Percentiles rank a stretch among this genome's conserved stretches.
phyloP scores from a whole-genome alignment of 192 early-diverging fungal genomes.

The Coemansia sp. region DNA sequence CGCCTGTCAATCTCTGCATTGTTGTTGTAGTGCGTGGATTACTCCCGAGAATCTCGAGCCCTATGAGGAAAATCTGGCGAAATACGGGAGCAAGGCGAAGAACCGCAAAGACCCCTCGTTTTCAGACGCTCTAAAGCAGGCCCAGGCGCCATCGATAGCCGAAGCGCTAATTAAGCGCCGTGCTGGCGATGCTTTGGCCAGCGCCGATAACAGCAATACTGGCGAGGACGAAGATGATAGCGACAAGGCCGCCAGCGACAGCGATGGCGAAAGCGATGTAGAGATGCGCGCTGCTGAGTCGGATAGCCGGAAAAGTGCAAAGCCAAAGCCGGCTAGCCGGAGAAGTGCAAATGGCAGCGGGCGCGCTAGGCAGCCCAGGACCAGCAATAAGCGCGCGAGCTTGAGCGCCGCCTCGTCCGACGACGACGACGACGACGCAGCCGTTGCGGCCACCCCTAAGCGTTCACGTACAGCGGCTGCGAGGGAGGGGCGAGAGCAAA shows the following conservation, averaged over 20 bases:
- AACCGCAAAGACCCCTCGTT: constrained; percentile 51
- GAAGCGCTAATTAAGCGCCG: constrained; percentile 43
- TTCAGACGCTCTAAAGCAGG: constrained; percentile 49
- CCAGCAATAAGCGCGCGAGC: constrained; percentile 36
- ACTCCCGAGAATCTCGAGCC: constrained; percentile 49
- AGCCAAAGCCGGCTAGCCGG: constrained; percentile 1
- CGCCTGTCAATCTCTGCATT: not conserved
- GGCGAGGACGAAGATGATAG: constrained; percentile 52
- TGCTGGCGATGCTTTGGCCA: constrained; percentile 17
- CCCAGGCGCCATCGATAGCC: constrained; percentile 44
- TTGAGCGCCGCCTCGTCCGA: constrained; percentile 30
- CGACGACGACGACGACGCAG: constrained; percentile 32
- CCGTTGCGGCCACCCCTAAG: constrained; percentile 28
- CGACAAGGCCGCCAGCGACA: constrained; percentile 46
- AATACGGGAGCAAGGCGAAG: constrained; percentile 46
- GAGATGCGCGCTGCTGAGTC: constrained; percentile 36
- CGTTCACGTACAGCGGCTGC: constrained; percentile 40
- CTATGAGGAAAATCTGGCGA: constrained; percentile 46
- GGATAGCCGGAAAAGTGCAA: constrained; percentile 4
- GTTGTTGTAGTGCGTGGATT: constrained; percentile 42
- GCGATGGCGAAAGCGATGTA: constrained; percentile 37
- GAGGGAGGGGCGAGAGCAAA: constrained; percentile 1
- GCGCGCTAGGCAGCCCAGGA: constrained; percentile 7
- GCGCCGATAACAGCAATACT: constrained; percentile 54
- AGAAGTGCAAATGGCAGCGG: constrained; percentile 17